A percentile compares a stretch with the other conserved stretches of the same genome.
phyloP scores from a whole-genome alignment of 2,329 filamentous ascomycete species.

The Trematosphaeria pertusa region DNA sequence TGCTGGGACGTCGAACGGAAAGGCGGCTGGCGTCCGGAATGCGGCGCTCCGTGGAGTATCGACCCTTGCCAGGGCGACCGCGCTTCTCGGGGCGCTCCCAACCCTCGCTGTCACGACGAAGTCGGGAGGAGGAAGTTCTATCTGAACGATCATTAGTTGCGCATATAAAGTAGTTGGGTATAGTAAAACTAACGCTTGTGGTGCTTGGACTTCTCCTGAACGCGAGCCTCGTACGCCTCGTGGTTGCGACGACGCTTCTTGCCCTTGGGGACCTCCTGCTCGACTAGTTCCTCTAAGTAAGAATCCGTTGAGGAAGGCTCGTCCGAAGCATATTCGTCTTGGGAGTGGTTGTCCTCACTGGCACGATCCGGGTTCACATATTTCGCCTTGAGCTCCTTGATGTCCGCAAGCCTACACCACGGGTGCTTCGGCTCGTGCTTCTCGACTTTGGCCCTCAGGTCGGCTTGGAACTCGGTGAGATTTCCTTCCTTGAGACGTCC shows the following conservation, averaged over 20 bases:
- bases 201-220: constrained; percentile 27
- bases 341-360: constrained; percentile 10
- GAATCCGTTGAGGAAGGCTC: constrained; percentile 32
- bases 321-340: constrained; percentile 19
- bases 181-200: constrained; percentile 28
- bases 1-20: constrained; percentile 1
- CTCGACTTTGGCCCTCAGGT: constrained; percentile 33
- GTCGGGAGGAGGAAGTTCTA: too few species aligned
- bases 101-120: constrained; percentile 36
- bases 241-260: constrained; percentile 28
- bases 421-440: constrained; percentile 37
- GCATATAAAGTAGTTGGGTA: too few species aligned
- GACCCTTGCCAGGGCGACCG: constrained; percentile 15
- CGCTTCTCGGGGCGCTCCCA: constrained; percentile 35
- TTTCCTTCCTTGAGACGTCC: constrained; percentile 36
- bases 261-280: constrained; percentile 29
- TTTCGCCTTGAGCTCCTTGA: constrained; percentile 39
- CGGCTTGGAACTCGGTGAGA: constrained; percentile 32
- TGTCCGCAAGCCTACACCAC: constrained; percentile 39
- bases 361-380: constrained; percentile 31
- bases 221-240: constrained; percentile 38
- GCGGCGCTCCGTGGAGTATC: constrained; percentile 15
- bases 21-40: constrained; percentile 8
- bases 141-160: too few species aligned
- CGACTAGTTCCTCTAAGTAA: constrained; percentile 39